phyloP scores from a whole-genome alignment of 169 alveolate genomes.

The Cryptosporidium meleagridis region DNA sequence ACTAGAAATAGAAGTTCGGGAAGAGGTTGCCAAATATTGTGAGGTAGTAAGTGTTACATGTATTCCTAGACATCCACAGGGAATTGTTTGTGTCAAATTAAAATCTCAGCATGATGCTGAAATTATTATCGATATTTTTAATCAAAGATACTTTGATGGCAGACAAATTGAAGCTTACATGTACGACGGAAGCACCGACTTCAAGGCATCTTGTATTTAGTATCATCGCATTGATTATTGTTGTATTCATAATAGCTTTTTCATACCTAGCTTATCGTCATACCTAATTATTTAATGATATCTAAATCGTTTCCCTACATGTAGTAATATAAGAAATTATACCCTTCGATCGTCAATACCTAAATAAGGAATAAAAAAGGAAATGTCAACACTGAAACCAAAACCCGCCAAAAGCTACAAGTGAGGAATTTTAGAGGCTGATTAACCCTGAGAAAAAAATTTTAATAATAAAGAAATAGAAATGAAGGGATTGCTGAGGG shows the following conservation, averaged over 20 bases:
- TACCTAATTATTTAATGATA: not conserved
- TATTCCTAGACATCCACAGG: slow-evolving; percentile 82
- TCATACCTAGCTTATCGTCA: not conserved
- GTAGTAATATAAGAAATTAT: not conserved
- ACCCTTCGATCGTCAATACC: too few species aligned
- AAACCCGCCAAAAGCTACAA: not conserved
- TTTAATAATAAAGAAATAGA: not conserved
- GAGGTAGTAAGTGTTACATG: slow-evolving; percentile 80
- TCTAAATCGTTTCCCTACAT: not conserved
- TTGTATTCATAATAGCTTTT: not conserved
- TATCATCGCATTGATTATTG: not conserved
- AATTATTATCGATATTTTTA: slow-evolving; percentile 78
- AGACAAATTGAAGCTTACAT: slow-evolving; percentile 78
- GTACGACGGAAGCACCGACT: slow-evolving; percentile 88
- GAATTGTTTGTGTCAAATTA: slow-evolving; percentile 83
- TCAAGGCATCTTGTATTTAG: slow-evolving; percentile 76
- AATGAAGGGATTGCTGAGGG: not conserved
- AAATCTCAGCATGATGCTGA: slow-evolving; percentile 82
- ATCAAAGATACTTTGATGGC: slow-evolving; percentile 81
- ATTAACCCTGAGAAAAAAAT: not conserved
- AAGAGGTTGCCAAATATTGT: slow-evolving; percentile 41
- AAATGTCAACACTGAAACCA: not conserved
- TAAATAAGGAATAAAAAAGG: not conserved
- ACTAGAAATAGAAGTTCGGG: slow-evolving; percentile 78
- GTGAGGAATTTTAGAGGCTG: not conserved